Conservation (phyloP, 352 stramenopile species). For the Phytophthora vignae region DNA sequence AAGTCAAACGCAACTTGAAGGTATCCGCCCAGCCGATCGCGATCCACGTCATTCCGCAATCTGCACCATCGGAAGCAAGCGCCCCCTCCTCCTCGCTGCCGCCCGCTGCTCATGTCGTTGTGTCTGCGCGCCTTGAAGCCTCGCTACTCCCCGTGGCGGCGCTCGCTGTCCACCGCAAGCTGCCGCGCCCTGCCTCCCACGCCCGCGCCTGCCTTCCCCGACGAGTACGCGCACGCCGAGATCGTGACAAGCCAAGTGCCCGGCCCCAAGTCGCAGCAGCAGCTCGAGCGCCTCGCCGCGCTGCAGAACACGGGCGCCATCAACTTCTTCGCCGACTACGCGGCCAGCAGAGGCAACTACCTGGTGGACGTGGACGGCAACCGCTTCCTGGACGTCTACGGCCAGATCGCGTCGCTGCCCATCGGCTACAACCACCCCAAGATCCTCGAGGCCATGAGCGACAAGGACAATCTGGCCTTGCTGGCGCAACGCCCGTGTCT, state of each 20-base stretch:
- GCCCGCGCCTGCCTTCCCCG: conserved; percentile 65
- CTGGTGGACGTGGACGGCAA: conserved; percentile 89
- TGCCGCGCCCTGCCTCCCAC: conserved; percentile 44
- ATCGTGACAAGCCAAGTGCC: conserved; percentile 68
- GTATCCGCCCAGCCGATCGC: background rate
- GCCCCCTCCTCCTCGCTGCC: background rate
- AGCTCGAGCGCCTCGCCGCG: conserved; percentile 55
- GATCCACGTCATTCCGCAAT: conserved; percentile 29
- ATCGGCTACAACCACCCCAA: conserved; percentile 90
- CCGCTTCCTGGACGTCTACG: conserved; percentile 85
- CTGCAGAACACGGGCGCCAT: conserved; percentile 76
- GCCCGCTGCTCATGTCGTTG: conserved; percentile 6
- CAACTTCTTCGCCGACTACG: conserved; percentile 87
- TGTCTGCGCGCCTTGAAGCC: conserved; percentile 14
- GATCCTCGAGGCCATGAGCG: conserved; percentile 67
- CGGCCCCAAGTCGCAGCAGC: conserved; percentile 68
- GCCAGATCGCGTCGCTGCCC: conserved; percentile 84
- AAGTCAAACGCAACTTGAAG: conserved; percentile 30
- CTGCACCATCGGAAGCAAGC: conserved; percentile 42
- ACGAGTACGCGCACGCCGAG: conserved; percentile 59
- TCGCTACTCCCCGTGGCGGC: conserved; percentile 12
- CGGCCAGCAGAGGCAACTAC: conserved; percentile 81
- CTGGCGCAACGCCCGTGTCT: conserved; percentile 81
- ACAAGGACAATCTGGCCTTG: conserved; percentile 70
- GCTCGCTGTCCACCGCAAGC: conserved; percentile 21